phyloP scores from a whole-genome alignment of 73 alveolate genomes.

The Paramecium caudatum region DNA sequence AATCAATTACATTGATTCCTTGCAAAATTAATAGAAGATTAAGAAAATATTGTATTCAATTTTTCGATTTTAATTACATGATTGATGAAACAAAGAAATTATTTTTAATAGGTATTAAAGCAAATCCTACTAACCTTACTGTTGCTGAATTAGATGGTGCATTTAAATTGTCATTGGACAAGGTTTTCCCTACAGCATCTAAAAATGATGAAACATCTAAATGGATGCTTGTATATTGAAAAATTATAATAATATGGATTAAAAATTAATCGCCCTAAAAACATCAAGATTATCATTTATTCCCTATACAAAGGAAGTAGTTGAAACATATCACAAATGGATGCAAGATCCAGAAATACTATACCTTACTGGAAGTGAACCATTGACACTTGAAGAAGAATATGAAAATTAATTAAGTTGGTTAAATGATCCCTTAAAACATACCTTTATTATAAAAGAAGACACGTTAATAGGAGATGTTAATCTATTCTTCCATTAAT shows the following conservation, averaged over 20 bases:
- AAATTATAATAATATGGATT: neutral
- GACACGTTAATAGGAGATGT: conserved; percentile 69
- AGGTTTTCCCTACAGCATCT: conserved; percentile 70
- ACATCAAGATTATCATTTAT: conserved; percentile 28
- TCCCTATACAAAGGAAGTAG: conserved; percentile 68
- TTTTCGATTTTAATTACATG: conserved; percentile 90
- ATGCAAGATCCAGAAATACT: conserved; percentile 73
- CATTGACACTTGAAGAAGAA: conserved; percentile 72
- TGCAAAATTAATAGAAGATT: conserved; percentile 54
- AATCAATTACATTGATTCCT: neutral
- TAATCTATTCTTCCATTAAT: conserved; percentile 67
- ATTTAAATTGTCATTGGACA: conserved; percentile 89
- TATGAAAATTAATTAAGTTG: conserved; percentile 68
- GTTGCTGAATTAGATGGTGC: conserved; percentile 93
- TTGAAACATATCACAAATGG: conserved; percentile 66
- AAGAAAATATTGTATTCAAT: conserved; percentile 79
- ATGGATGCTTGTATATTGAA: neutral
- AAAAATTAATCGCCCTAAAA: neutral
- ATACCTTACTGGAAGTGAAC: conserved; percentile 70
- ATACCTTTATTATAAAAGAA: conserved; percentile 62
- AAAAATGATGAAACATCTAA: conserved; percentile 4
- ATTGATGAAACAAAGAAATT: conserved; percentile 85
- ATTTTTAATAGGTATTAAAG: conserved; percentile 88
- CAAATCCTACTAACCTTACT: conserved; percentile 87
- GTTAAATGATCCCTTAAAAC: conserved; percentile 71